Percentiles rank a stretch among this genome's conserved stretches.
These are phyloP conservation scores for Cryptococcus sp. DNA, from an alignment of 1,284 basidiomycete genomes.

Conservation along the genomic window DNA sequence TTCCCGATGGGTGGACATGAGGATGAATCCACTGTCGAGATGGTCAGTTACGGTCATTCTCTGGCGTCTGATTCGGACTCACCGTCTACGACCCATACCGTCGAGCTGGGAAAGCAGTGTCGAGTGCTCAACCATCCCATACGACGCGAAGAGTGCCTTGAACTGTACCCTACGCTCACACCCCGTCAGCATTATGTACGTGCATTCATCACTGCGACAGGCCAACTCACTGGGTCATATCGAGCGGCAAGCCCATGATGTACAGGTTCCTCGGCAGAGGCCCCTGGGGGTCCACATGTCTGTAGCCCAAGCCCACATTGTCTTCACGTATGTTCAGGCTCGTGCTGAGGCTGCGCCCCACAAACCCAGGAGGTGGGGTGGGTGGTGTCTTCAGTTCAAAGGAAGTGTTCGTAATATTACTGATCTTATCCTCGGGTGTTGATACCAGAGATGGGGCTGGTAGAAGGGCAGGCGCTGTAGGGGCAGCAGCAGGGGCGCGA, in stretches of 20 bases:
- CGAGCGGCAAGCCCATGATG: constrained; percentile 41
- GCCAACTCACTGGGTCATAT: constrained; percentile 38
- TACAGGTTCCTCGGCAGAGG: constrained; percentile 43
- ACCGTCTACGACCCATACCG: constrained; percentile 38
- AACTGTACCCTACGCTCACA: constrained; percentile 30
- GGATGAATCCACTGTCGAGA: constrained; percentile 39
- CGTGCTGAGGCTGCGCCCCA: not conserved
- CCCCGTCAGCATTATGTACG: constrained; percentile 1
- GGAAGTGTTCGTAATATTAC: not conserved
- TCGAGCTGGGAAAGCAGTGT: constrained; percentile 45
- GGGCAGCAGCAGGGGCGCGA: constrained; percentile 2
- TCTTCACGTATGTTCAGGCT: not conserved
- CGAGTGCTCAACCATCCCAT: constrained; percentile 43
- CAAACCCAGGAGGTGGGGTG: constrained; percentile 6
- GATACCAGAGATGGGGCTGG: not conserved
- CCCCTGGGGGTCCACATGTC: constrained; percentile 18
- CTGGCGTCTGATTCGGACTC: not conserved
- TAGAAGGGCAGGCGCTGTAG: not conserved
- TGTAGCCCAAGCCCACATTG: constrained; percentile 11
- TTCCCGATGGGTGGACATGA: constrained; percentile 41
- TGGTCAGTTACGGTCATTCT: not conserved
- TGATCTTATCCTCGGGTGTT: not conserved
- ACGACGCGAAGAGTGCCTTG: constrained; percentile 32
- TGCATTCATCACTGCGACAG: not conserved
- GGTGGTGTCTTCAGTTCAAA: constrained; percentile 9